Conservation (phyloP, 2,329 filamentous ascomycete species). For the Cladosporium oxysporum region DNA sequence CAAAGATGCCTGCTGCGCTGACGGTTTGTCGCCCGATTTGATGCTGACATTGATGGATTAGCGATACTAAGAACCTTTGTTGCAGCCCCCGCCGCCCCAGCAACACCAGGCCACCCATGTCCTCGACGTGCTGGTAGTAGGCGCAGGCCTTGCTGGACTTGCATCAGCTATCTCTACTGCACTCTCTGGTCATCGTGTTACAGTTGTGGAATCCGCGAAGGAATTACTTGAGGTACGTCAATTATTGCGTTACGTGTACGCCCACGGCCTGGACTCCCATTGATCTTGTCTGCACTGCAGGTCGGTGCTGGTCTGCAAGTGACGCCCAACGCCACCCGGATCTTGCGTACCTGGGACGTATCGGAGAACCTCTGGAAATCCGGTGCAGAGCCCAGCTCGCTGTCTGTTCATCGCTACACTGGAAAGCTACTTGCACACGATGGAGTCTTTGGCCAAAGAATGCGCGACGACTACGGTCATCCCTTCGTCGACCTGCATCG, state of each 20-base stretch:
- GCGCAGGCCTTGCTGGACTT: conserved; percentile 39
- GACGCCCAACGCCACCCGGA: conserved; percentile 44
- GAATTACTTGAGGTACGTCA: conserved; percentile 44
- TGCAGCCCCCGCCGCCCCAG: background rate
- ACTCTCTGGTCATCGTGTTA: conserved; percentile 36
- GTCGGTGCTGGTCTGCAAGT: conserved; percentile 58
- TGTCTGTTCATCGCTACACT: conserved; percentile 57
- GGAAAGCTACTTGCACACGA: conserved; percentile 52
- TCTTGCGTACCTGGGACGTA: conserved; percentile 54
- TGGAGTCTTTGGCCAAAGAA: conserved; percentile 54
- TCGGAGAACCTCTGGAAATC: conserved; percentile 43
- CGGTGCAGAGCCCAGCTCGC: conserved; percentile 48
- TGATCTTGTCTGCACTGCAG: conserved; percentile 30
- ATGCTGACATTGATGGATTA: background rate
- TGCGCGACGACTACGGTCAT: conserved; percentile 56
- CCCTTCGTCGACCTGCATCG: conserved; percentile 64
- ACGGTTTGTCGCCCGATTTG: background rate
- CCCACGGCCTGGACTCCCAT: too few species aligned
- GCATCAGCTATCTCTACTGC: conserved; percentile 37
- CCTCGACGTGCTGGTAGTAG: conserved; percentile 27
- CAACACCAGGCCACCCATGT: background rate
- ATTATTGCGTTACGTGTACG: background rate
- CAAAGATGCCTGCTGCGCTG: background rate
- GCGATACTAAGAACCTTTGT: background rate
- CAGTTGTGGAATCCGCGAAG: conserved; percentile 38